phyloP scores from a whole-genome alignment of 1,139 yeast species.

The Fermentozyma sake region DNA sequence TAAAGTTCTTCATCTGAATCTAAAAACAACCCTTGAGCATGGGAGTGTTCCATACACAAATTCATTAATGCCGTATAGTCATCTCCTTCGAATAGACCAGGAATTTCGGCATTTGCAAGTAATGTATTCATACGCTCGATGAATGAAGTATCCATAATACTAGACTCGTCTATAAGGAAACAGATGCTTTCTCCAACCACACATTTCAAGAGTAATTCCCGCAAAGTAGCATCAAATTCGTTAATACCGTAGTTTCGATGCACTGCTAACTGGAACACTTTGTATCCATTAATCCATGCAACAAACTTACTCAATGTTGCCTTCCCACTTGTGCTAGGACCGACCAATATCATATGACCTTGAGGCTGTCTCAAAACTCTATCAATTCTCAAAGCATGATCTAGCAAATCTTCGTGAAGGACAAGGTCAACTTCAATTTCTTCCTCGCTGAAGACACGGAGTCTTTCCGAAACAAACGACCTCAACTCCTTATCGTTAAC shows the following conservation, averaged over 20 bases:
- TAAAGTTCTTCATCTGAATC: conserved; percentile 73
- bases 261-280: conserved; percentile 56
- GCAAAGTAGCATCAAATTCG: conserved; percentile 66
- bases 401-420: conserved; percentile 67
- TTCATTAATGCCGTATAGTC: conserved; percentile 53
- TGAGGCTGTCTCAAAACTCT: conserved; percentile 81
- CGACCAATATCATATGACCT: conserved; percentile 88
- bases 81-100: conserved; percentile 83
- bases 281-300: conserved; percentile 86
- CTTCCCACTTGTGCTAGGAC: conserved; percentile 81
- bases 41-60: conserved; percentile 56
- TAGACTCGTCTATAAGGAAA: conserved; percentile 77
- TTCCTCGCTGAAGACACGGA: conserved; percentile 73
- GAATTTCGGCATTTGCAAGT: conserved; percentile 87
- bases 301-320: conserved; percentile 75
- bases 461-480: conserved; percentile 57
- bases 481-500: conserved; percentile 48
- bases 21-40: conserved; percentile 55
- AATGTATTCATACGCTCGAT: conserved; percentile 89
- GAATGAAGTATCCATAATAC: conserved; percentile 71
- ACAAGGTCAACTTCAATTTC: conserved; percentile 61
- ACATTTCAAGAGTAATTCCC: conserved; percentile 46
- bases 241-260: conserved; percentile 48
- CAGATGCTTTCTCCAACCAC: conserved; percentile 61
- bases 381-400: conserved; percentile 74